These are phyloP conservation scores for Suhomyces guaymorum DNA, from an alignment of 1,139 yeast genomes.

Conservation along the genomic window DNA sequence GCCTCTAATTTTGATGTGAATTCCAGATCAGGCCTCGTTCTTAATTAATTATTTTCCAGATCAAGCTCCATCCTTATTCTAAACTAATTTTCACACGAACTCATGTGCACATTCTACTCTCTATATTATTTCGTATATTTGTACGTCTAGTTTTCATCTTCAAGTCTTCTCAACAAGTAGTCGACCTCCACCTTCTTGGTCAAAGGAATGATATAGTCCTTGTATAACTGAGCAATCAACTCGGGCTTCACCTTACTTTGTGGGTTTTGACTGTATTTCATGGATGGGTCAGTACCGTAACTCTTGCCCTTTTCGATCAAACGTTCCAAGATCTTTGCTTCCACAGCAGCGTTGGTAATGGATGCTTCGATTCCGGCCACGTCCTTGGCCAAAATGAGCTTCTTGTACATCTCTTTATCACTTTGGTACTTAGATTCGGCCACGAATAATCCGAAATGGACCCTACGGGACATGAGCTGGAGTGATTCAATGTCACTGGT, in stretches of 20 bases:
- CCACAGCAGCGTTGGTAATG: conserved; percentile 86
- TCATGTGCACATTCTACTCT: too few species aligned
- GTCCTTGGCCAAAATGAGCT: conserved; percentile 66
- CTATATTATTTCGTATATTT: too few species aligned
- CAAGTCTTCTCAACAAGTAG: conserved; percentile 79
- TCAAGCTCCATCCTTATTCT: too few species aligned
- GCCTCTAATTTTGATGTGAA: too few species aligned
- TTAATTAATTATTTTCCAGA: too few species aligned
- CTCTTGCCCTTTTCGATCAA: conserved; percentile 76
- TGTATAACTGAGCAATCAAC: conserved; percentile 76
- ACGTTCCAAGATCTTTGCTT: conserved; percentile 76
- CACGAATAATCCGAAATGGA: conserved; percentile 95
- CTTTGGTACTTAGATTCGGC: conserved; percentile 88
- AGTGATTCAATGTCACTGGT: conserved; percentile 81
- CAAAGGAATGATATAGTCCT: conserved; percentile 85
- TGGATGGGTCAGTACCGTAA: conserved; percentile 86
- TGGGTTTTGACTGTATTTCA: conserved; percentile 64
- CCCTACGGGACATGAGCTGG: conserved; percentile 88
- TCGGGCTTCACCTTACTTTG: conserved; percentile 83
- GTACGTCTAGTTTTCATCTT: conserved; percentile 49
- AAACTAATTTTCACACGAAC: neutral
- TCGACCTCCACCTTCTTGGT: conserved; percentile 95
- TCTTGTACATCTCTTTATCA: conserved; percentile 64
- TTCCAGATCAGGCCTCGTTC: too few species aligned
- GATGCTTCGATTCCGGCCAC: conserved; percentile 71